These are phyloP conservation scores for Calonectria crousiana DNA, from an alignment of 2,329 filamentous ascomycete genomes.

Conservation along the genomic window DNA sequence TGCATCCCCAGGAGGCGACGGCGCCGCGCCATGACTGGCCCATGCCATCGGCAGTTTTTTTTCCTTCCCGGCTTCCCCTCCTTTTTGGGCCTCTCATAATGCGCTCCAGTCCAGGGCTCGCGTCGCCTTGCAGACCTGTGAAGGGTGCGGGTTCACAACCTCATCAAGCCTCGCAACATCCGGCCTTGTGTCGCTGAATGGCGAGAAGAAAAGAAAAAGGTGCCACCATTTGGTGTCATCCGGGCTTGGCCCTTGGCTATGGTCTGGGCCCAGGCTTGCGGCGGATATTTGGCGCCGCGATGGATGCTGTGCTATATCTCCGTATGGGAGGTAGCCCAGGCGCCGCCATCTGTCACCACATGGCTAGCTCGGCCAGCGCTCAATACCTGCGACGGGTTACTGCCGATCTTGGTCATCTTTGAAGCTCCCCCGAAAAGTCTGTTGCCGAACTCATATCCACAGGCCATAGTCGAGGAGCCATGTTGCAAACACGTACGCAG, in stretches of 20 bases:
- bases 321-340: constrained; percentile 7
- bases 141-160: background rate
- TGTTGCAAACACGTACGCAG: background rate
- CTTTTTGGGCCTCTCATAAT: constrained; percentile 1
- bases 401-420: constrained; percentile 10
- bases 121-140: constrained; percentile 7
- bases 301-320: constrained; percentile 10
- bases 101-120: constrained; percentile 5
- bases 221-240: background rate
- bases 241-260: background rate
- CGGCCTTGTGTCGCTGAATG: background rate
- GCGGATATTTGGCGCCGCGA: background rate
- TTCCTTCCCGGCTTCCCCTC: constrained; percentile 17
- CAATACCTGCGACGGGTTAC: background rate
- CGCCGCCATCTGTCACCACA: constrained; percentile 15
- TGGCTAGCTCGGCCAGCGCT: constrained; percentile 7
- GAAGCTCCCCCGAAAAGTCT: background rate
- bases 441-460: background rate
- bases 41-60: constrained; percentile 30
- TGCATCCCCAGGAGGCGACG: constrained; percentile 32
- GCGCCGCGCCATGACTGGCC: constrained; percentile 33
- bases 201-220: background rate
- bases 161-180: background rate
- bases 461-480: background rate
- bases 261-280: constrained; percentile 4